These are phyloP conservation scores for Colletotrichum chlorophyti DNA, from an alignment of 2,329 filamentous ascomycete genomes.

Conservation along the genomic window DNA sequence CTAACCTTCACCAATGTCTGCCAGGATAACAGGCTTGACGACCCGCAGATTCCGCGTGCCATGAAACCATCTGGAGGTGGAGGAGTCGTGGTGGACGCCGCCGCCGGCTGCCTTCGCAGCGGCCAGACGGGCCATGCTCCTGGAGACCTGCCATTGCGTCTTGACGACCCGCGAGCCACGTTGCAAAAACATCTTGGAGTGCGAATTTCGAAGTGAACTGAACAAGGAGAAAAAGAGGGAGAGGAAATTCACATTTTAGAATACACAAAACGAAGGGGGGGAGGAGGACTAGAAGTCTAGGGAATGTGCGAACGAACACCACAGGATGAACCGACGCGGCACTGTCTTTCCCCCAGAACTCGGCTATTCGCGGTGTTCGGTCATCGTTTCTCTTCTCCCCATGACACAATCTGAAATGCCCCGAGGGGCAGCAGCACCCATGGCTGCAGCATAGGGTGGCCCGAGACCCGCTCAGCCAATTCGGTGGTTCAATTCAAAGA, in stretches of 20 bases:
- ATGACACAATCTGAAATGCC: slow-evolving; percentile 24
- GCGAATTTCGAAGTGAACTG: background rate
- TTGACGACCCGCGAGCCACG: slow-evolving; percentile 56
- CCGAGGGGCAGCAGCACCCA: slow-evolving; percentile 14
- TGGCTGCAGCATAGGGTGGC: too few species aligned
- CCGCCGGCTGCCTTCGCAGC: slow-evolving; percentile 38
- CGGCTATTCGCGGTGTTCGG: slow-evolving; percentile 32
- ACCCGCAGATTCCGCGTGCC: slow-evolving; percentile 56
- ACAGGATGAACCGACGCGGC: slow-evolving; percentile 5
- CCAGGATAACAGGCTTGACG: slow-evolving; percentile 81
- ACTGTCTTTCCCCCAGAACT: slow-evolving; percentile 15
- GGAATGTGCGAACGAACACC: slow-evolving; percentile 26
- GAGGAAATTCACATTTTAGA: background rate
- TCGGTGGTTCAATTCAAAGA: too few species aligned
- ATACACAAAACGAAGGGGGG: background rate
- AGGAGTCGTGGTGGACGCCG: too few species aligned
- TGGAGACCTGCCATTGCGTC: slow-evolving; percentile 57
- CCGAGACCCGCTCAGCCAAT: slow-evolving; percentile 18
- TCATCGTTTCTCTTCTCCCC: slow-evolving; percentile 15
- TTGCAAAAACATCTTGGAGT: slow-evolving; percentile 59
- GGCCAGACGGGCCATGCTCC: slow-evolving; percentile 44
- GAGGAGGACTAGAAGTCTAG: background rate
- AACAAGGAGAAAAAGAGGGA: slow-evolving; percentile 1
- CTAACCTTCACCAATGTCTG: slow-evolving; percentile 85
- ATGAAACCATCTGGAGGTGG: slow-evolving; percentile 55